These are phyloP conservation scores for Piper betle DNA, from an alignment of 164 flowering plant genomes.

Conservation along the genomic window DNA sequence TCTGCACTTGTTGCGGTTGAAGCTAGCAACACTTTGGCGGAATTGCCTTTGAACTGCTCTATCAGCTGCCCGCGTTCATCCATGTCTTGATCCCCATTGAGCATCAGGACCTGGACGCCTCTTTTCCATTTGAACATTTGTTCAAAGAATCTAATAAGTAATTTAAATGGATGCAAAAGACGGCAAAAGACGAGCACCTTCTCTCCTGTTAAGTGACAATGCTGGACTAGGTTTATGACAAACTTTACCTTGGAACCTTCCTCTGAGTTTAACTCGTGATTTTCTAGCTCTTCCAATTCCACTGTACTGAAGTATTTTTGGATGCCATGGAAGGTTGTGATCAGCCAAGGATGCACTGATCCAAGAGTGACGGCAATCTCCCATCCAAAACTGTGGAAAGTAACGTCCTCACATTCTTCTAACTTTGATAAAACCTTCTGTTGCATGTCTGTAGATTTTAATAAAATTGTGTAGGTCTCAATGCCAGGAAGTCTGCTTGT, in stretches of 20 bases:
- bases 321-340: slow-evolving; percentile 43
- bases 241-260: slow-evolving; percentile 82
- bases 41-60: slow-evolving; percentile 69
- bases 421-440: slow-evolving; percentile 40
- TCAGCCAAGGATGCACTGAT: slow-evolving; percentile 81
- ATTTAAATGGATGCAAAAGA: slow-evolving; percentile 76
- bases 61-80: slow-evolving; percentile 67
- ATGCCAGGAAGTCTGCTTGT: slow-evolving; percentile 67
- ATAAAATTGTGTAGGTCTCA: slow-evolving; percentile 62
- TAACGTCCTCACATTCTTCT: no score
- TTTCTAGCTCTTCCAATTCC: slow-evolving; percentile 38
- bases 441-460: slow-evolving; percentile 66
- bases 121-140: slow-evolving; percentile 51
- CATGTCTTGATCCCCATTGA: slow-evolving; percentile 74
- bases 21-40: slow-evolving; percentile 53
- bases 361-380: slow-evolving; percentile 72
- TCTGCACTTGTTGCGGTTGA: slow-evolving; percentile 86
- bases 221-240: slow-evolving; percentile 57
- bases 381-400: slow-evolving; percentile 34
- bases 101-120: slow-evolving; percentile 60
- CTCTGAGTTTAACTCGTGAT: slow-evolving; percentile 29
- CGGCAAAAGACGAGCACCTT: slow-evolving; percentile 67
- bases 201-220: slow-evolving; percentile 43
- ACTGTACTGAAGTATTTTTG: slow-evolving; percentile 27
- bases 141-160: slow-evolving; percentile 51